phyloP scores from a whole-genome alignment of 2,329 filamentous ascomycete genomes.

The Intubia oerlemansii region DNA sequence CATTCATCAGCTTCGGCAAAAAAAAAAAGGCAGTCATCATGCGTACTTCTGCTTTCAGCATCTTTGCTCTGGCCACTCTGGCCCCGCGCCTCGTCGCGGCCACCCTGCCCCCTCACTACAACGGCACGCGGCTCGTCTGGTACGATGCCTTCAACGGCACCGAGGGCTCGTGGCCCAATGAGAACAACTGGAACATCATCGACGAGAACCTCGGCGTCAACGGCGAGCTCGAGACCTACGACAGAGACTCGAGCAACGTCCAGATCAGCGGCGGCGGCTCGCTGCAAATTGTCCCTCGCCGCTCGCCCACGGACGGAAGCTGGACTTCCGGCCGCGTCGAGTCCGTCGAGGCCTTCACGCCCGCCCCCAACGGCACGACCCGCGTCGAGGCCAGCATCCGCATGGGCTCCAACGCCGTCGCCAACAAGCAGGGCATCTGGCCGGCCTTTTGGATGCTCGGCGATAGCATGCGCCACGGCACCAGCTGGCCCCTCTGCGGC shows the following conservation, averaged over 20 bases:
- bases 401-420: conserved; percentile 17
- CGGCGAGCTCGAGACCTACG: conserved; percentile 26
- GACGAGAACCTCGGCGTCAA: conserved; percentile 22
- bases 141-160: conserved; percentile 22
- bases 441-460: conserved; percentile 34
- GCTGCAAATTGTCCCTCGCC: conserved; percentile 25
- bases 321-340: conserved; percentile 34
- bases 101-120: conserved; percentile 16
- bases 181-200: conserved; percentile 23
- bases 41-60: neutral
- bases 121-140: conserved; percentile 22
- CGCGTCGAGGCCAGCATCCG: conserved; percentile 21
- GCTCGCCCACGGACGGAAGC: conserved; percentile 11
- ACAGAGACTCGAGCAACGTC: conserved; percentile 20
- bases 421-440: conserved; percentile 28
- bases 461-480: conserved; percentile 20
- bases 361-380: conserved; percentile 19
- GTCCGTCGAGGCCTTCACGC: conserved; percentile 22
- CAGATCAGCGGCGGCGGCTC: conserved; percentile 29
- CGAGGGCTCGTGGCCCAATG: conserved; percentile 16
- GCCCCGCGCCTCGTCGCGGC: conserved; percentile 13
- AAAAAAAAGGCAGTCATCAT: conserved; percentile 1
- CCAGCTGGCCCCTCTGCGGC: conserved; percentile 24
- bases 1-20: too few relatives aligned
- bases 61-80: conserved; percentile 9